Percentiles rank a stretch among this genome's conserved stretches.
These are phyloP conservation scores for Haplosporangium sp. DNA, from an alignment of 371 early-diverging fungal genomes.

Conservation along the genomic window DNA sequence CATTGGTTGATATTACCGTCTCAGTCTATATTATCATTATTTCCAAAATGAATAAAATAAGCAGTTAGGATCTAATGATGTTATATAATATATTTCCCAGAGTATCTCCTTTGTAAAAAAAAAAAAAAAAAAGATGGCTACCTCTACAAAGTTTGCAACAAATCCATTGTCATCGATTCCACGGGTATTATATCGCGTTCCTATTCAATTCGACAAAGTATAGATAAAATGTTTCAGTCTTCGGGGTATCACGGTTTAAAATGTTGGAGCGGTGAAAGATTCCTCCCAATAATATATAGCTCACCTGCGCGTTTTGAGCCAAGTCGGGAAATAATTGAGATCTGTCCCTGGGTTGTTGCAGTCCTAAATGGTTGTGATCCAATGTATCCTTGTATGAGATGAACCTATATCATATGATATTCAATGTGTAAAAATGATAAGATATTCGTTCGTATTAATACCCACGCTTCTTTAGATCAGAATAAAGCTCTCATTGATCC, in stretches of 20 bases:
- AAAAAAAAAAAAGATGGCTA: slow-evolving; percentile 19
- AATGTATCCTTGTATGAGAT: slow-evolving; percentile 77
- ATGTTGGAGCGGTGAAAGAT: not conserved
- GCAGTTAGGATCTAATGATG: not conserved
- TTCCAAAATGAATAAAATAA: not conserved
- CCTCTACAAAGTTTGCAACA: slow-evolving; percentile 98
- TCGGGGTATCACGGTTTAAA: not conserved
- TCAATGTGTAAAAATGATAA: not conserved
- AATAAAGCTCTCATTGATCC: not conserved
- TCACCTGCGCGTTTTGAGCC: slow-evolving; percentile 92
- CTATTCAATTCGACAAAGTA: slow-evolving; percentile 43
- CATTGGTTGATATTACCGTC: slow-evolving; percentile 72
- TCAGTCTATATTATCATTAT: slow-evolving; percentile 67
- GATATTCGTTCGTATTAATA: no score
- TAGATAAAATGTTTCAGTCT: no score
- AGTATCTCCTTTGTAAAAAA: no score
- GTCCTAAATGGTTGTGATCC: slow-evolving; percentile 62
- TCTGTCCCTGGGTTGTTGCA: slow-evolving; percentile 60
- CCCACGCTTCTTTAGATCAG: no score
- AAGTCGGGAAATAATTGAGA: slow-evolving; percentile 91
- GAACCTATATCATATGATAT: slow-evolving; percentile 55
- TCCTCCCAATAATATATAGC: no score
- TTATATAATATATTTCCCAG: no score
- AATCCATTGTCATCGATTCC: slow-evolving; percentile 98
- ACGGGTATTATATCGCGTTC: slow-evolving; percentile 94